Conservation (phyloP, 2,329 filamentous ascomycete species). For the Periconia sp. region DNA sequence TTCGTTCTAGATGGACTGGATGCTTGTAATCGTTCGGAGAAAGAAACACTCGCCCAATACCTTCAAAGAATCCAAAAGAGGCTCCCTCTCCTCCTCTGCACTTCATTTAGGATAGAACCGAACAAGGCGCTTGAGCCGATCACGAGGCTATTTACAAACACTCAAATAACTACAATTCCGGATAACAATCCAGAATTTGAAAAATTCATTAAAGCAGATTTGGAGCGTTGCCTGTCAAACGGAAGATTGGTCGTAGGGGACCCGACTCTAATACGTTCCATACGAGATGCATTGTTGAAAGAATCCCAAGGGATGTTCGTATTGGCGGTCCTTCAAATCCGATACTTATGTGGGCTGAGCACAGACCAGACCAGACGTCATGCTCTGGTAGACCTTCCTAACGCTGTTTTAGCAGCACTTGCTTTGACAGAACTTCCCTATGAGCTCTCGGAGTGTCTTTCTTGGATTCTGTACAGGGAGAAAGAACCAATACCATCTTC, state of each 20-base stretch:
- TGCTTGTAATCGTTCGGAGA: constrained; percentile 25
- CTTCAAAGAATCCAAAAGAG: constrained; percentile 23
- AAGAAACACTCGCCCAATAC: constrained; percentile 13
- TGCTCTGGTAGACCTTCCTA: constrained; percentile 23
- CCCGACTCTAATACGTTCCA: constrained; percentile 29
- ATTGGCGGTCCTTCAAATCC: constrained; percentile 29
- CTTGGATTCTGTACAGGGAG: constrained; percentile 26
- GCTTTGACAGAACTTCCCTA: too few species aligned
- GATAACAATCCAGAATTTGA: constrained; percentile 26
- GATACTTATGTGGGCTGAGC: constrained; percentile 36
- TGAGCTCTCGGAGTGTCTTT: constrained; percentile 21
- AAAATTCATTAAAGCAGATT: constrained; percentile 31
- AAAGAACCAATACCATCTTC: constrained; percentile 16
- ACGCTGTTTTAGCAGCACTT: too few species aligned
- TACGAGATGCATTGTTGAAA: constrained; percentile 27
- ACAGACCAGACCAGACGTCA: constrained; percentile 46
- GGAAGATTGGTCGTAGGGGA: constrained; percentile 25
- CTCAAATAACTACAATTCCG: constrained; percentile 22
- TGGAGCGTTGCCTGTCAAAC: constrained; percentile 25
- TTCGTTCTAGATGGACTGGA: constrained; percentile 39
- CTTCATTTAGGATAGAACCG: constrained; percentile 22
- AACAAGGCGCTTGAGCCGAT: constrained; percentile 3
- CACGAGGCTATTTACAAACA: background rate
- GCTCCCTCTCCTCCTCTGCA: constrained; percentile 21
- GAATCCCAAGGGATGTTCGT: constrained; percentile 33